These are phyloP conservation scores for Colletotrichum theobromicola DNA, from an alignment of 2,329 filamentous ascomycete genomes.

Conservation along the genomic window DNA sequence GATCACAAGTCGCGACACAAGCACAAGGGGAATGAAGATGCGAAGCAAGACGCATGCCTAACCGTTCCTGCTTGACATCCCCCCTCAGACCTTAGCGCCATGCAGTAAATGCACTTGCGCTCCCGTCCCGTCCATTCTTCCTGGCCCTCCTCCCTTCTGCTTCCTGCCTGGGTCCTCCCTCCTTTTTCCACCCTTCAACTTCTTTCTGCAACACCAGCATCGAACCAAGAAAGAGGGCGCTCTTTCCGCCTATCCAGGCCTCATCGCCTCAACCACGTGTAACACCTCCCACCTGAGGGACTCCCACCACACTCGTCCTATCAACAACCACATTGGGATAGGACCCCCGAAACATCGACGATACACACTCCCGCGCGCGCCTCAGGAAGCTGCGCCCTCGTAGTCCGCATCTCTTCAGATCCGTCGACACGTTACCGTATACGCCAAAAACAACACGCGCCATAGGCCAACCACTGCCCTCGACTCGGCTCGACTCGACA, in stretches of 20 bases:
- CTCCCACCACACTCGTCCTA: not conserved
- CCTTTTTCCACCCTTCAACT: constrained; percentile 4
- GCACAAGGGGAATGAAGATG: constrained; percentile 18
- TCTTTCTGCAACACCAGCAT: constrained; percentile 13
- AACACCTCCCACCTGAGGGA: not conserved
- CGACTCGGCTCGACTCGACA: not conserved
- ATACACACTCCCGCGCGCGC: not conserved
- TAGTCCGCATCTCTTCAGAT: not conserved
- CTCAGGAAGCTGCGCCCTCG: constrained; percentile 2
- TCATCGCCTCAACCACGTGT: constrained; percentile 19
- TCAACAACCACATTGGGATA: not conserved
- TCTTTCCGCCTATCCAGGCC: constrained; percentile 12
- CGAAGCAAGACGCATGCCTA: constrained; percentile 19
- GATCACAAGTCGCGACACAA: constrained; percentile 18
- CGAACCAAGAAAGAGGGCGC: constrained; percentile 16
- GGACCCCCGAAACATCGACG: constrained; percentile 8
- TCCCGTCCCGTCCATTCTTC: constrained; percentile 21
- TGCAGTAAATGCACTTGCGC: constrained; percentile 24
- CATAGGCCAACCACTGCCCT: not conserved
- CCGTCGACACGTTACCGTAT: not conserved
- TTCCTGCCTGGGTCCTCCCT: constrained; percentile 9
- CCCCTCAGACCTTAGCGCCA: constrained; percentile 19
- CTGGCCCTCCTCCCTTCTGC: not conserved
- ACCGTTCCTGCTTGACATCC: constrained; percentile 21
- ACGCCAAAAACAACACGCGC: not conserved